Percentiles rank a stretch among this genome's conserved stretches.
phyloP scores from a whole-genome alignment of 345 rosid genomes.

The Populus euphratica region DNA sequence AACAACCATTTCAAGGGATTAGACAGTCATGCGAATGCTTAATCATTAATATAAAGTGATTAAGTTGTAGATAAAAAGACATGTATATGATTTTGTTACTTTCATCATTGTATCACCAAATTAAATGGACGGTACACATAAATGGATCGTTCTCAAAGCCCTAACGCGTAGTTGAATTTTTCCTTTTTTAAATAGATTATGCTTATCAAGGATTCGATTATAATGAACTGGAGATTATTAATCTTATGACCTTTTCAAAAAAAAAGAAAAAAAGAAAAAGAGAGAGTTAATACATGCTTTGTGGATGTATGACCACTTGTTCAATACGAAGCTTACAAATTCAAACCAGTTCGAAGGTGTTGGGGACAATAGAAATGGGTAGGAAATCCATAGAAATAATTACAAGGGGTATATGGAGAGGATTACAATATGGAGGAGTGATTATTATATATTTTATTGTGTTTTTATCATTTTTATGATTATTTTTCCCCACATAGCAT shows the following conservation, averaged over 20 bases:
- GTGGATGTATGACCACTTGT: constrained; percentile 27
- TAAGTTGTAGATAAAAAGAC: constrained; percentile 16
- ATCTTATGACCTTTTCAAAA: neutral
- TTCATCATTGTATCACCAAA: constrained; percentile 6
- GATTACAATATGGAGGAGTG: constrained; percentile 11
- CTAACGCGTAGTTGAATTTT: neutral
- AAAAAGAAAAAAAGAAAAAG: neutral
- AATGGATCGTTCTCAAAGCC: neutral
- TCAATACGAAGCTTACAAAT: constrained; percentile 18
- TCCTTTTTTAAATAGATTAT: constrained; percentile 8
- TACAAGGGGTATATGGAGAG: constrained; percentile 23
- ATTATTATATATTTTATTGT: constrained; percentile 14
- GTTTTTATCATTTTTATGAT: constrained; percentile 8
- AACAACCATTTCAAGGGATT: neutral
- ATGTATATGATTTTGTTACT: constrained; percentile 13
- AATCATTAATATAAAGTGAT: constrained; percentile 21
- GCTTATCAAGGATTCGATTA: constrained; percentile 10
- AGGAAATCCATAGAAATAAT: constrained; percentile 22
- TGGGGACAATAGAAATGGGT: constrained; percentile 16
- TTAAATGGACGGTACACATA: neutral
- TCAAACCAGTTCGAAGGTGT: neutral
- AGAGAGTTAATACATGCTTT: neutral
- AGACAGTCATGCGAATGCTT: constrained; percentile 24
- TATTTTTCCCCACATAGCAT: neutral
- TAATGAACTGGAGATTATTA: constrained; percentile 29